Conservation (phyloP, 2,329 filamentous ascomycete genomes). For the Trichoderma oligosporum region DNA sequence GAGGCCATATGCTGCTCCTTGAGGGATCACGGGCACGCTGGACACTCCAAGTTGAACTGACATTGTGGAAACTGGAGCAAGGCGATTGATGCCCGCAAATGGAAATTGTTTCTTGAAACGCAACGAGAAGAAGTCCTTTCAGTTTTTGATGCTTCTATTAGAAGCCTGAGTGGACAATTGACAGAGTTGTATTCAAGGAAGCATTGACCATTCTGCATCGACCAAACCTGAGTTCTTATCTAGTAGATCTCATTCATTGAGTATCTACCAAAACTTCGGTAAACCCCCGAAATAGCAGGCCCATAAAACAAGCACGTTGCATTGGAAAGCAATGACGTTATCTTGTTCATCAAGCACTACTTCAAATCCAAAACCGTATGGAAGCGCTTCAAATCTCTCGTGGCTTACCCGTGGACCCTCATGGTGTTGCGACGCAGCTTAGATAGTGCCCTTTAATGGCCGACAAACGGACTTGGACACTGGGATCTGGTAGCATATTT, state of each 20-base stretch:
- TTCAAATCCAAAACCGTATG: neutral
- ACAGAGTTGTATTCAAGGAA: neutral
- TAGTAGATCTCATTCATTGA: neutral
- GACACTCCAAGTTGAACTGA: constrained; percentile 15
- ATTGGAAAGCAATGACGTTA: constrained; percentile 13
- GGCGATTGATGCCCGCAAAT: no score
- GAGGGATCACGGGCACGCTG: constrained; percentile 7
- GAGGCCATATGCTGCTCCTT: constrained; percentile 17
- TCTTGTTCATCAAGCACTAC: neutral
- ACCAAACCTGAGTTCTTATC: neutral
- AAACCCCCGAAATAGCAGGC: neutral
- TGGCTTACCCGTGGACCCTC: neutral
- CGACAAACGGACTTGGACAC: constrained; percentile 8
- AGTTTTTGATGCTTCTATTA: neutral
- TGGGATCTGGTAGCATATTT: neutral
- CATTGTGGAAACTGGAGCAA: neutral
- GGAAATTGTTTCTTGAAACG: no score
- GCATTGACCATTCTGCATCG: neutral
- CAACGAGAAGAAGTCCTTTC: neutral
- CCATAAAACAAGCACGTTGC: constrained; percentile 13
- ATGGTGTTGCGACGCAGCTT: neutral
- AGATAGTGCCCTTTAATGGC: neutral
- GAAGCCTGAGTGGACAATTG: no score
- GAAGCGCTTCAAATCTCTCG: neutral
- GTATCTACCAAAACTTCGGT: neutral